A percentile compares a stretch with the other conserved stretches of the same genome.
phyloP scores from a whole-genome alignment of 306 rosid genomes.

The Lathyrus tuberosus region DNA sequence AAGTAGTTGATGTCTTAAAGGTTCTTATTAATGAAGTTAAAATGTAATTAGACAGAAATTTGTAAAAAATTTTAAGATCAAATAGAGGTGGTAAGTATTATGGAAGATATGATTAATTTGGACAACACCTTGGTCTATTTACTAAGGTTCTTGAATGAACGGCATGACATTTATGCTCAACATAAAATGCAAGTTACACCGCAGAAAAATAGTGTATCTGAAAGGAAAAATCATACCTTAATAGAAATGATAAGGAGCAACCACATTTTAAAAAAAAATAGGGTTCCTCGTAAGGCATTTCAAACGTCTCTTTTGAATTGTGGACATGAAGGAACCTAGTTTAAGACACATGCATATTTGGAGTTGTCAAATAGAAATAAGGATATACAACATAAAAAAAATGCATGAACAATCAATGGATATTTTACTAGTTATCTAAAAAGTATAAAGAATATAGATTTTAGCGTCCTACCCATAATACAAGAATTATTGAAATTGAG shows the following conservation, averaged over 20 bases:
- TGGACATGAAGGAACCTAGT: neutral
- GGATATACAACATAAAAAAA: neutral
- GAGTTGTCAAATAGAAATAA: neutral
- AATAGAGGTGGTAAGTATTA: neutral
- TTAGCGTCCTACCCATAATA: too few relatives aligned
- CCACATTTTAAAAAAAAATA: too few relatives aligned
- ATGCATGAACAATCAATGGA: too few relatives aligned
- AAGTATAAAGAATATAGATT: neutral
- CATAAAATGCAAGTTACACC: neutral
- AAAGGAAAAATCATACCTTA: neutral
- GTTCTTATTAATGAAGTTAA: neutral
- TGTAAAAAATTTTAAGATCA: neutral
- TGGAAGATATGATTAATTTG: neutral
- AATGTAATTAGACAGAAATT: too few relatives aligned
- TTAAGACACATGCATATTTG: neutral
- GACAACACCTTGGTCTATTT: neutral
- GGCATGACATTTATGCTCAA: neutral
- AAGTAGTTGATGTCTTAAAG: too few relatives aligned
- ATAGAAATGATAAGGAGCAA: neutral
- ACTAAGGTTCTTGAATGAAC: neutral
- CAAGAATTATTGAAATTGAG: neutral
- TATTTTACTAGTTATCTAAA: neutral
- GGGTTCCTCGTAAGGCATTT: too few relatives aligned
- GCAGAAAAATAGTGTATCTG: neutral
- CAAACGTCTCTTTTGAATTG: neutral